Base-by-base conservation (phyloP, 139 green algal genomes). In the Tetraselmis chui region DNA sequence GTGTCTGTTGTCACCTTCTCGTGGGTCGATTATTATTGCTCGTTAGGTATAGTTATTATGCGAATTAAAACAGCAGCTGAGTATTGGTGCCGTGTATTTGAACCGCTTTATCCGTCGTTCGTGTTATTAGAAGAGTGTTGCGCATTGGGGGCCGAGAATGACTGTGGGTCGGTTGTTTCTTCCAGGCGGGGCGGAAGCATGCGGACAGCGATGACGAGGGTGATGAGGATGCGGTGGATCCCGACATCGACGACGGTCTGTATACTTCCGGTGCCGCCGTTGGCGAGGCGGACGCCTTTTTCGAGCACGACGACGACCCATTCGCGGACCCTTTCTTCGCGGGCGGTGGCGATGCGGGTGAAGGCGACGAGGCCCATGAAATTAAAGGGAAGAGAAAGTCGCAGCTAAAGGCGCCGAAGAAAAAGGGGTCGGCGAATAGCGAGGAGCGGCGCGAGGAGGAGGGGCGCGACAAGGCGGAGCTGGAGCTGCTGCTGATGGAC, bases 401-500 rank as follows among this genome's bases (percentile, higher is more conserved):
- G 30, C 80, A 83, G 78, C 76, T 28, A 23, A 80, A 85, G 75
- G 32, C 30, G 80, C 80, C 79, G 59, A n/a, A n/a, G n/a, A n/a
- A n/a, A n/a, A 77, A 29, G 26, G 18, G 18, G 74, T 28, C 25
- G 74, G 74, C 26, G 23, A 29, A 77, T 22, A 25, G 74, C 67
- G 85, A 77, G 81, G 79, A 25, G 80, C 59, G 78, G 29, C n/a
- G 18, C 29, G 86, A 81, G 28, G 88, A 76, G 67, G 82, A 76
- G 31, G n/a, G n/a, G n/a, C 75, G 67, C 31, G 77, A 89, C 80
- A 76, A 83, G 1, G 95, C 95, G 22, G 92, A 98, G 84, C 89
- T 98, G 76, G 95, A 98, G 87, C 90, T 98, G 86, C 87, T 98
- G 59, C 83, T 98, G 28, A 92, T 98, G 93, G 95, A 98, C 59